Evolutionary conservation across 805 yeast species (phyloP), one percentile per base, ranked within the genome.

Genomic region (Ogataea paraovalis): DNA sequence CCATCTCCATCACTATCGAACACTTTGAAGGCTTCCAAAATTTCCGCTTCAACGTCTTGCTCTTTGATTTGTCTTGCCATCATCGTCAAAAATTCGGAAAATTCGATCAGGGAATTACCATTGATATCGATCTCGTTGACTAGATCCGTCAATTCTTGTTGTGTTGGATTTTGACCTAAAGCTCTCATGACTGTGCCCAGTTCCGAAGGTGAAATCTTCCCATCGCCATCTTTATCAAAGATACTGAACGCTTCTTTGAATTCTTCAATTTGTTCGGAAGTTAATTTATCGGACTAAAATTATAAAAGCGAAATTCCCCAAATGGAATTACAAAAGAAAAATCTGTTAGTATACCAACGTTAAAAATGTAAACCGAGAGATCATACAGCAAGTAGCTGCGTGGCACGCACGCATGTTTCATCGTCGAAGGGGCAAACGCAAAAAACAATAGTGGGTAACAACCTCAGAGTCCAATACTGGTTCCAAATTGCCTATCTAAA

Each of bases 161-260:
- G 98, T 43, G 96, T 83, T 33, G 99, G 99, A 62, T 92, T 92
- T 70, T 90, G 94, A 44, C 99, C 99, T 64, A 94, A 76, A n/a
- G 97, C 88, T 73, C 99, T 85, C 99, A 94, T 94, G 45, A 94
- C 99, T 3, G 97, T 90, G 55, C 98, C 97, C 58, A 94, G 78
- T 72, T 94, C 99, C 63, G 87, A 80, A 59, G 97, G 87, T 49
- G 97, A 89, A 74, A 94, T 94, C 65, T 89, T 88, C 42, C 99
- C 99, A 70, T 91, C 97, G 64, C 91, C 86, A 68, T 94, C 96
- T 68, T 90, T 90, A 75, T 94, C 99, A 60, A 94, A 94, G 55
- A 94, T 80, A 52, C 97, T 89, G 68, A 94, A 94, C 5, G 99
- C 99, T 75, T 94, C 99, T 70, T 89, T 90, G 73, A 94, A 94